Conservation (phyloP, 257 asterid species). For the Catharanthus roseus region DNA sequence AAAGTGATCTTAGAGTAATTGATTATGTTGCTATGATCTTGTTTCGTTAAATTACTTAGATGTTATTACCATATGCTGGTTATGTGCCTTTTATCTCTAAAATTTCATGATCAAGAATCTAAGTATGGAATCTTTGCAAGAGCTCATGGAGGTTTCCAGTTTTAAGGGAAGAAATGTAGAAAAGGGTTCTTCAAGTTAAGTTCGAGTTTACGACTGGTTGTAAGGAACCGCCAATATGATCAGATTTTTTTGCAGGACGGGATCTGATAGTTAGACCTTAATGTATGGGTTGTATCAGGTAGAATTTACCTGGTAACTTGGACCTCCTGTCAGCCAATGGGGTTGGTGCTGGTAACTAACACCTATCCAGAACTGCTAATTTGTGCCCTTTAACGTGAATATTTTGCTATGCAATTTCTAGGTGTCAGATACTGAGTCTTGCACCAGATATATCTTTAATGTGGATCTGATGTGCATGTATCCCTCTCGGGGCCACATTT, state of each 20-base stretch:
- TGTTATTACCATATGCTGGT: background rate
- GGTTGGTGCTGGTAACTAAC: background rate
- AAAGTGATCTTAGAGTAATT: background rate
- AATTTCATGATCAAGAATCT: background rate
- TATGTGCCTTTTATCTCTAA: background rate
- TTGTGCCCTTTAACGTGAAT: background rate
- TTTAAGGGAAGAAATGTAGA: background rate
- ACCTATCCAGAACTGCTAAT: background rate
- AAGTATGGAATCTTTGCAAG: background rate
- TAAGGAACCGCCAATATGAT: background rate
- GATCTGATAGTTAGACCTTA: background rate
- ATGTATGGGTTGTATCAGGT: background rate
- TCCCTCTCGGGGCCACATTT: background rate
- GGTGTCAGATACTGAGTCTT: background rate
- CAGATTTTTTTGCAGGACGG: background rate
- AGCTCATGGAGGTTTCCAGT: background rate
- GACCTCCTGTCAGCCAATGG: background rate
- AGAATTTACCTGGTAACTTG: background rate
- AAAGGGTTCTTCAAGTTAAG: background rate
- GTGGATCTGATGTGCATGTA: background rate
- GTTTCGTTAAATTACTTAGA: background rate
- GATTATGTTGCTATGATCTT: background rate
- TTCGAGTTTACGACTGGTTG: background rate
- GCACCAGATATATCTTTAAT: background rate
- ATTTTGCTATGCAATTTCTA: background rate